Percentiles rank a stretch among this genome's conserved stretches.
phyloP scores from a whole-genome alignment of 495 filamentous ascomycete genomes.

The Penicillium chermesinum region DNA sequence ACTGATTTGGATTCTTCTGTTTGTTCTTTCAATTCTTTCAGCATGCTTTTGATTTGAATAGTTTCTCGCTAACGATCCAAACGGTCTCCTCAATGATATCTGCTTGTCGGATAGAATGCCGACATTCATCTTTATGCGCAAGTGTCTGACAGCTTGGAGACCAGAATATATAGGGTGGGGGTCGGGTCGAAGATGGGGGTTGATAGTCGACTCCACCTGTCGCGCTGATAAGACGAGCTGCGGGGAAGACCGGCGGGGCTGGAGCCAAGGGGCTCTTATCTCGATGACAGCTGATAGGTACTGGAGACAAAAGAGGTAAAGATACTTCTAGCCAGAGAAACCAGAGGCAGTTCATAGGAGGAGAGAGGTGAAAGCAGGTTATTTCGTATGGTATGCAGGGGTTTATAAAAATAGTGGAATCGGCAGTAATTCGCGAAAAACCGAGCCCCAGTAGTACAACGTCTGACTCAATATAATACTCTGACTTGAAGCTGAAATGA shows the following conservation, averaged over 20 bases:
- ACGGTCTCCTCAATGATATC: not conserved
- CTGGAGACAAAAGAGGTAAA: not conserved
- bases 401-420: conserved; percentile 1
- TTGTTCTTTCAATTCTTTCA: not conserved
- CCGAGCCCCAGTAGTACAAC: too few species aligned
- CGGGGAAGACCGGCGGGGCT: conserved; percentile 9
- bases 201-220: conserved; percentile 1
- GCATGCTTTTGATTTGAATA: conserved; percentile 1
- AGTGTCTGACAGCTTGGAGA: not conserved
- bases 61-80: not conserved
- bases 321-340: too few species aligned
- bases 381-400: conserved; percentile 7
- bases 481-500: not conserved
- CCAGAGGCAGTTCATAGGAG: too few species aligned
- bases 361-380: too few species aligned
- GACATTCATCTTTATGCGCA: conserved; percentile 1
- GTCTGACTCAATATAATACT: not conserved
- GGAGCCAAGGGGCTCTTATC: conserved; percentile 6
- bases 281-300: not conserved
- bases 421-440: too few species aligned
- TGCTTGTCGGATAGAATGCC: conserved; percentile 19
- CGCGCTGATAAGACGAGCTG: conserved; percentile 11
- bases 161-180: conserved; percentile 11
- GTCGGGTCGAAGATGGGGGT: conserved; percentile 20
- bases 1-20: not conserved